Base-by-base conservation (phyloP, 441 rosid species). In the Euphorbia celastroides region DNA sequence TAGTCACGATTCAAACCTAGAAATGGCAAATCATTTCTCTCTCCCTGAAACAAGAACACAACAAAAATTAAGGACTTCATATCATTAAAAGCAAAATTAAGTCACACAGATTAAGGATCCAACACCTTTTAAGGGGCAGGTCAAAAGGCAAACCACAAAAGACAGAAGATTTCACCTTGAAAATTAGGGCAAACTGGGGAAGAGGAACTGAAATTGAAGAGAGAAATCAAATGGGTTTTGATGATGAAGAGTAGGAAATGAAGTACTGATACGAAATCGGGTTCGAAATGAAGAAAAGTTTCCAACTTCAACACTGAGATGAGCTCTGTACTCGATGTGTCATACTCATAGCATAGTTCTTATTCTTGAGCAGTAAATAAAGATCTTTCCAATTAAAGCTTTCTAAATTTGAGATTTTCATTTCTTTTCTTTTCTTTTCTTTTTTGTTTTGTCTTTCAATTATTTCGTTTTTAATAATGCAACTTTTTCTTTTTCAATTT, bases 41-140 rank as follows among this genome's bases (percentile, higher is more conserved):
- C 3, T 48, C 64, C 71, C 71, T 56, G 65, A 22, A 22, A 31
- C 46, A 58, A 68, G 0, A 59, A 68, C 58, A 48, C 12, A 34
- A 34, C 14, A 22, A 44, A 51, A 60, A 20, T 7, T 26, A 20
- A 31, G 46, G 6, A 8, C 3, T 51, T 60, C 72, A 69, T 69
- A 41, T 61, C 7, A 13, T 13, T 31, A 5, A 61, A 36, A 66
- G 2, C 27, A 38, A 55, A 71, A 38, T 5, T 17, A 27, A 38
- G 7, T 5, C 23, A 23, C 17, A 10, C 28, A 19, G n/a, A 69
- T 2, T 6, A 12, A 69, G 61, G 66, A 61, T 69, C 61, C n/a
- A 7, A 25, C 14, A 27, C 27, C 3, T 66, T 20, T 26, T 27
- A 25, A 66, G n/a, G 9, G 42, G n/a, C 38, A 66, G 62, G 57